Evolutionary conservation across 2,329 filamentous ascomycete species (phyloP), one percentile per base, ranked within the genome.

Genomic region (Fusarium tricinctum): DNA sequence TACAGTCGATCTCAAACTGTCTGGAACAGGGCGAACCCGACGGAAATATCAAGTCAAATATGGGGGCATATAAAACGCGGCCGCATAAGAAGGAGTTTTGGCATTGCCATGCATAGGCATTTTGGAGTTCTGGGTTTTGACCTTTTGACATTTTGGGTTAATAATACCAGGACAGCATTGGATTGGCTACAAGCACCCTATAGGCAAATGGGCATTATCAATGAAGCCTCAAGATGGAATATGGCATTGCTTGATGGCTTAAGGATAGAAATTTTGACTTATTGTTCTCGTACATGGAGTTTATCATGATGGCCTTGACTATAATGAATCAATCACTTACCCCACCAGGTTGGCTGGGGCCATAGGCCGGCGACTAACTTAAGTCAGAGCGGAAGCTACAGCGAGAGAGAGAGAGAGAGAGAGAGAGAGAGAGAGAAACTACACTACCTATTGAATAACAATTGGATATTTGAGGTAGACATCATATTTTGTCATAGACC

Each of bases 1-100:
- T 50, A 20, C 19, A 22, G 28, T 40, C 39, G 38, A 35, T 43
- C 32, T 42, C 35, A 32, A 39, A 33, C 20, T 47, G 56, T 49
- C 48, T 43, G 43, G 30, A 33, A 49, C 15, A 49, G 42, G 30
- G 22, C 22, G 50, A 47, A 38, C 22, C 23, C 39, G 30, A 32
- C 17, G 32, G 6, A 40, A 23, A 38, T 30, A 30, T 23, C 28
- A 9, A 38, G 20, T 5, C 38, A 39, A 46, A 15, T n/a, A 49
- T 63, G 53, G 28, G 19, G 23, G 13, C 12, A 33, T 35, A 33
- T 26, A 32, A 33, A 35, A 35, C 44, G 22, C n/a, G 12, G 43
- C 23, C 32, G 66, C 66, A 69, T 67, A 43, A 48, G 45, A 50
- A 48, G 66, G 66, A 67, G 66, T 69, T 69, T 42, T n/a, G 60